These are phyloP conservation scores for Santalum album DNA, from an alignment of 164 flowering plant genomes.

Conservation along the genomic window DNA sequence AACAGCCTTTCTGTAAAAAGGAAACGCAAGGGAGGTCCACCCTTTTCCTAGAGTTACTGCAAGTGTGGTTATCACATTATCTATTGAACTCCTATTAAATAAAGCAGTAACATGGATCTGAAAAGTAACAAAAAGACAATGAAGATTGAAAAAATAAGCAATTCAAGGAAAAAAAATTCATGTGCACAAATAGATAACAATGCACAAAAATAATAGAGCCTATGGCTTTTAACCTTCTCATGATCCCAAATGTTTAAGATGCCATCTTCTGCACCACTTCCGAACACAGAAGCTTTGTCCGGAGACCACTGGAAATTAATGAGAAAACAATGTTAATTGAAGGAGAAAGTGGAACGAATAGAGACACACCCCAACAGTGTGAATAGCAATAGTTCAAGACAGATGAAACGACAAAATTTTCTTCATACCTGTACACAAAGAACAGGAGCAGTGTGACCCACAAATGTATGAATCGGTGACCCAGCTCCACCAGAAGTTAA, in stretches of 20 bases:
- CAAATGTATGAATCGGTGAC: conserved; percentile 5
- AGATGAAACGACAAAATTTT: too few relatives aligned
- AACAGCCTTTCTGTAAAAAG: too few relatives aligned
- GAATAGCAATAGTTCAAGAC: too few relatives aligned
- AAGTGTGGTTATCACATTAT: too few relatives aligned
- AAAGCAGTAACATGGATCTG: too few relatives aligned
- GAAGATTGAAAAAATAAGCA: too few relatives aligned
- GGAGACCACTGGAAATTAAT: conserved; percentile 17
- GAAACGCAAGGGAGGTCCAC: too few relatives aligned
- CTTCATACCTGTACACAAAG: conserved; percentile 4
- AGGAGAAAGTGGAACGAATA: too few relatives aligned
- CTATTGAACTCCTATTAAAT: too few relatives aligned
- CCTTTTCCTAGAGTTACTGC: too few relatives aligned
- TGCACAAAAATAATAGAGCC: neutral
- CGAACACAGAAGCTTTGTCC: conserved; percentile 18
- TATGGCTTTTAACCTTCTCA: conserved; percentile 34
- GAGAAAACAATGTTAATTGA: neutral
- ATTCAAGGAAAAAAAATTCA: neutral
- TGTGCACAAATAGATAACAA: neutral
- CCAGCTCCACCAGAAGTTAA: conserved; percentile 2
- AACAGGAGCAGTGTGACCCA: conserved; percentile 2
- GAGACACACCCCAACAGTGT: too few relatives aligned
- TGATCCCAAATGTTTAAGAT: conserved; percentile 73
- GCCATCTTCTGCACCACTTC: conserved; percentile 74
- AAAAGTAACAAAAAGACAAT: too few relatives aligned